Evolutionary conservation across 2,329 filamentous ascomycete genomes (phyloP).

Genomic region (Cordyceps farinosa): DNA sequence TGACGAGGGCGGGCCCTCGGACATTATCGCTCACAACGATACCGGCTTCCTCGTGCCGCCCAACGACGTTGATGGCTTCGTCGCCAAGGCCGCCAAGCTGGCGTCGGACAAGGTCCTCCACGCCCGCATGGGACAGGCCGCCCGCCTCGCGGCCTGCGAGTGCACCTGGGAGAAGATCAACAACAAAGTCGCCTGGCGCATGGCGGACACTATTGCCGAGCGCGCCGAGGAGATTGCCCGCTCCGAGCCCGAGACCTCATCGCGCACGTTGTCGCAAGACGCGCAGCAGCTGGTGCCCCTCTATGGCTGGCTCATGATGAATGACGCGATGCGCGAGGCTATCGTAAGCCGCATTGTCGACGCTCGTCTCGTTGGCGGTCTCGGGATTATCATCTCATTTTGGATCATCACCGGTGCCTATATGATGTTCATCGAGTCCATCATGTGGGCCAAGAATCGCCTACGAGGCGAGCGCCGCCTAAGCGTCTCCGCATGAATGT

Average conservation of each 20-base stretch:
- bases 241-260: slow-evolving; percentile 14
- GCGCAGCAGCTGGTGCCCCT: slow-evolving; percentile 36
- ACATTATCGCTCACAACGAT: slow-evolving; percentile 57
- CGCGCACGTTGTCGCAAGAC: slow-evolving; percentile 21
- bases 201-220: slow-evolving; percentile 53
- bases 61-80: slow-evolving; percentile 56
- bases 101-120: slow-evolving; percentile 44
- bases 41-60: slow-evolving; percentile 61
- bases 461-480: slow-evolving; percentile 29
- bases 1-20: slow-evolving; percentile 66
- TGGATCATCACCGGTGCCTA: slow-evolving; percentile 49
- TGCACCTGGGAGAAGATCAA: slow-evolving; percentile 71
- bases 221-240: slow-evolving; percentile 33
- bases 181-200: slow-evolving; percentile 63
- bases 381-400: slow-evolving; percentile 45
- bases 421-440: slow-evolving; percentile 45
- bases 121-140: slow-evolving; percentile 41
- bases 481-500: slow-evolving; percentile 14
- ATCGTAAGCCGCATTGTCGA: slow-evolving; percentile 38
- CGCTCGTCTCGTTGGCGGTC: slow-evolving; percentile 41
- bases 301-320: slow-evolving; percentile 44
- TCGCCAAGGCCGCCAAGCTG: slow-evolving; percentile 49
- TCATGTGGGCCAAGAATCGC: slow-evolving; percentile 37
- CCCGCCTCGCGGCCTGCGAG: slow-evolving; percentile 55
- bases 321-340: slow-evolving; percentile 34